Evolutionary conservation across 345 rosid species (phyloP).

Genomic region (Rubroshorea leprosula): DNA sequence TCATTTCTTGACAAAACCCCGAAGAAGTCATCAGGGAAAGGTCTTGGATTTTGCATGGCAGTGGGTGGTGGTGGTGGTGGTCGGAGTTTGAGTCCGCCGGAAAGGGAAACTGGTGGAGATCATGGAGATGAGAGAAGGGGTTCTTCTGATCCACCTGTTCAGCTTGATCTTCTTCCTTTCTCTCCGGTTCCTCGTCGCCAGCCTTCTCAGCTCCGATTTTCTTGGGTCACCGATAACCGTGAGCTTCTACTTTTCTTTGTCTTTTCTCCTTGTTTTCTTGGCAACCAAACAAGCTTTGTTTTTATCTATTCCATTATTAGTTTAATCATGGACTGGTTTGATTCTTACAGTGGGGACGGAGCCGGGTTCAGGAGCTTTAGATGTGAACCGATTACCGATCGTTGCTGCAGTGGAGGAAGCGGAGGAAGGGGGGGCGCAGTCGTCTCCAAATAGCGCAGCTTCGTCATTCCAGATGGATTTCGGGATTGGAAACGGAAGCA

Average conservation of each 20-base stretch:
- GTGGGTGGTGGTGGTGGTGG: conserved; percentile 33
- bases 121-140: conserved; percentile 22
- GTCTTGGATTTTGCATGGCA: conserved; percentile 66
- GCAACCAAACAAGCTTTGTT: neutral
- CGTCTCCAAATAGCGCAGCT: conserved; percentile 75
- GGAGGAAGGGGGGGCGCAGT: conserved; percentile 48
- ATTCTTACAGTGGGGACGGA: conserved; percentile 27
- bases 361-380: conserved; percentile 38
- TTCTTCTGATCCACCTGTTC: conserved; percentile 49
- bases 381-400: conserved; percentile 43
- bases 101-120: conserved; percentile 7
- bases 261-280: neutral
- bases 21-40: conserved; percentile 28
- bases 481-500: conserved; percentile 41
- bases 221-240: conserved; percentile 65
- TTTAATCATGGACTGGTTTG: neutral
- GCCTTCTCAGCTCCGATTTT: conserved; percentile 46
- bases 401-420: conserved; percentile 26
- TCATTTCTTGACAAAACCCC: conserved; percentile 49
- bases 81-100: conserved; percentile 25
- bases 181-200: conserved; percentile 42
- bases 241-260: conserved; percentile 14
- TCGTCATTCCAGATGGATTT: conserved; percentile 86
- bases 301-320: no score
- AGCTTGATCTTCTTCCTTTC: conserved; percentile 65